Evolutionary conservation across 805 yeast genomes (phyloP).

Genomic region (Zygoascus flipseniorum): DNA sequence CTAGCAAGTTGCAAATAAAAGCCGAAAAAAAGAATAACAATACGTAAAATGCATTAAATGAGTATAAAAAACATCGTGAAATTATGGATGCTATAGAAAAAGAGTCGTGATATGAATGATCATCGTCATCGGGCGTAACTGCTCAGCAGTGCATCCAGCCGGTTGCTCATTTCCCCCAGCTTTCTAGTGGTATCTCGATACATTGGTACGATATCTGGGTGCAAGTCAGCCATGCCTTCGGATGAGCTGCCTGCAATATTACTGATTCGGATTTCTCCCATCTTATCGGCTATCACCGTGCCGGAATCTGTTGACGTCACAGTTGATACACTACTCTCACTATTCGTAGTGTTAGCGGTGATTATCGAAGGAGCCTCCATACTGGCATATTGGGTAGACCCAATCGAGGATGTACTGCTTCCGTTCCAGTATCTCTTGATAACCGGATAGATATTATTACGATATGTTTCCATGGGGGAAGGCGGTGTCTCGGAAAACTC

Average conservation of each 20-base stretch:
- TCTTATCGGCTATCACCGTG: neutral
- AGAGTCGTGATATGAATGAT: neutral
- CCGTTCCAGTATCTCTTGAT: constrained; percentile 1
- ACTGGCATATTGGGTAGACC: neutral
- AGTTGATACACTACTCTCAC: neutral
- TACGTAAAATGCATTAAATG: neutral
- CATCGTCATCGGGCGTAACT: neutral
- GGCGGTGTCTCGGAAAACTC: constrained; percentile 1
- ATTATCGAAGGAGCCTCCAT: constrained; percentile 1
- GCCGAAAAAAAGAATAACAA: neutral
- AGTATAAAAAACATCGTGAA: neutral
- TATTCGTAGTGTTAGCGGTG: neutral
- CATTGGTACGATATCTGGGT: constrained; percentile 20
- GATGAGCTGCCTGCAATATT: neutral
- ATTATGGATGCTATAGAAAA: neutral
- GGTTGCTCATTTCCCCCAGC: constrained; percentile 15
- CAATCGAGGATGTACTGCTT: constrained; percentile 2
- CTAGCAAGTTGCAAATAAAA: neutral
- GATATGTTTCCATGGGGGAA: neutral
- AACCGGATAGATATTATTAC: neutral
- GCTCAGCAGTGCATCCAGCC: constrained; percentile 1
- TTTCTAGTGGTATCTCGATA: constrained; percentile 19
- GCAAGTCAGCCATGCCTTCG: constrained; percentile 9
- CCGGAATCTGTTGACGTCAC: neutral
- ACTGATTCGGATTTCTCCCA: neutral